These are phyloP conservation scores for Emergomyces pasteurianus DNA, from an alignment of 2,329 filamentous ascomycete species.

Conservation along the genomic window DNA sequence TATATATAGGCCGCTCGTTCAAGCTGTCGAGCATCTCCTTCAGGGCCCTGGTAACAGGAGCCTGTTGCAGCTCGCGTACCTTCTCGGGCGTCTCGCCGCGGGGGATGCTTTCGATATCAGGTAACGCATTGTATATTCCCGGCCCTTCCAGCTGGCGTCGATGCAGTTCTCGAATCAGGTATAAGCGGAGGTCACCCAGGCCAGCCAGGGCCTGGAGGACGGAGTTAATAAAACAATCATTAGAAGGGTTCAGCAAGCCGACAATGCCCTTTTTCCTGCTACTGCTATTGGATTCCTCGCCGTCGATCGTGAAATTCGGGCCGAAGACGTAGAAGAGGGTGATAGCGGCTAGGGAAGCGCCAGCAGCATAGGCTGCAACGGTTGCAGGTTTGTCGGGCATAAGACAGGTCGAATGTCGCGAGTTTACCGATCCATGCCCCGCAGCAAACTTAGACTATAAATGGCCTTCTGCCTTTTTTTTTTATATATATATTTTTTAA, in stretches of 20 bases:
- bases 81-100: constrained; percentile 35
- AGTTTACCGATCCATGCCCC: not conserved
- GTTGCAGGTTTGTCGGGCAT: constrained; percentile 78
- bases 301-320: constrained; percentile 92
- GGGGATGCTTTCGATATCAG: constrained; percentile 24
- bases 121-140: constrained; percentile 58
- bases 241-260: constrained; percentile 78
- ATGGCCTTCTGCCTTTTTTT: not conserved
- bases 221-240: constrained; percentile 96
- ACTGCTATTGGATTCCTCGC: constrained; percentile 50
- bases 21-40: constrained; percentile 87
- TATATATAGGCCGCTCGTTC: constrained; percentile 86
- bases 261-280: constrained; percentile 75
- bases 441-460: not conserved
- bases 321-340: constrained; percentile 95
- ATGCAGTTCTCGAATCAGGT: constrained; percentile 85
- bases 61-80: constrained; percentile 56
- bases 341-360: constrained; percentile 86
- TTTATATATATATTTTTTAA: too few species aligned
- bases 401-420: constrained; percentile 8
- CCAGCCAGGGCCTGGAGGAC: constrained; percentile 88
- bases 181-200: constrained; percentile 74
- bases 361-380: constrained; percentile 85
- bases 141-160: constrained; percentile 67
- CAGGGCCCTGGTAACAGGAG: constrained; percentile 70